These are phyloP conservation scores for Dichotomopilus funicola DNA, from an alignment of 2,329 filamentous ascomycete species.

Conservation along the genomic window DNA sequence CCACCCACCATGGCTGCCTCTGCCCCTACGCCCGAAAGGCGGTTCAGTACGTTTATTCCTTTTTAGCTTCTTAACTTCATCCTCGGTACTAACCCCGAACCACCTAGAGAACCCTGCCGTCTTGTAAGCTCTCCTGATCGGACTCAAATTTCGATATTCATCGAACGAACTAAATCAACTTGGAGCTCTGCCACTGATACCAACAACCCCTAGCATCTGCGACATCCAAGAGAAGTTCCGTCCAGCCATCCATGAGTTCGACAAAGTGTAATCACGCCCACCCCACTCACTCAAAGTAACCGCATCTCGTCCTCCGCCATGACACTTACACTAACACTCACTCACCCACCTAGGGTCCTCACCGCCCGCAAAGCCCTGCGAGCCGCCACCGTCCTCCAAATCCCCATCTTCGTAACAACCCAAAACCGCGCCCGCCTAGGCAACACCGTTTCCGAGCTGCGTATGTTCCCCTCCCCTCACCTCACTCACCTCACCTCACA, in stretches of 20 bases:
- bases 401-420: slow-evolving; percentile 81
- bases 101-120: slow-evolving; percentile 45
- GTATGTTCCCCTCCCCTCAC: not conserved
- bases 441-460: slow-evolving; percentile 67
- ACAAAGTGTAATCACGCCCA: slow-evolving; percentile 61
- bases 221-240: slow-evolving; percentile 94
- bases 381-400: slow-evolving; percentile 56
- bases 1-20: slow-evolving; percentile 16
- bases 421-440: slow-evolving; percentile 76
- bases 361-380: slow-evolving; percentile 64
- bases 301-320: not conserved
- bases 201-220: slow-evolving; percentile 60
- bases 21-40: slow-evolving; percentile 14
- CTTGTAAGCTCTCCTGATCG: slow-evolving; percentile 35
- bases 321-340: not conserved
- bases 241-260: slow-evolving; percentile 73
- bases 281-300: slow-evolving; percentile 1
- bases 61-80: too few relatives aligned
- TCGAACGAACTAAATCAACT: not conserved
- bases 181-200: not conserved
- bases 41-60: slow-evolving; percentile 17
- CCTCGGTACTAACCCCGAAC: not conserved
- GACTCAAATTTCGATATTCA: not conserved
- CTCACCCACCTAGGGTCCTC: slow-evolving; percentile 46
- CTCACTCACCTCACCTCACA: too few relatives aligned